Evolutionary conservation across 2,329 filamentous ascomycete genomes (phyloP).

Genomic region (Dichotomopilus funicola): DNA sequence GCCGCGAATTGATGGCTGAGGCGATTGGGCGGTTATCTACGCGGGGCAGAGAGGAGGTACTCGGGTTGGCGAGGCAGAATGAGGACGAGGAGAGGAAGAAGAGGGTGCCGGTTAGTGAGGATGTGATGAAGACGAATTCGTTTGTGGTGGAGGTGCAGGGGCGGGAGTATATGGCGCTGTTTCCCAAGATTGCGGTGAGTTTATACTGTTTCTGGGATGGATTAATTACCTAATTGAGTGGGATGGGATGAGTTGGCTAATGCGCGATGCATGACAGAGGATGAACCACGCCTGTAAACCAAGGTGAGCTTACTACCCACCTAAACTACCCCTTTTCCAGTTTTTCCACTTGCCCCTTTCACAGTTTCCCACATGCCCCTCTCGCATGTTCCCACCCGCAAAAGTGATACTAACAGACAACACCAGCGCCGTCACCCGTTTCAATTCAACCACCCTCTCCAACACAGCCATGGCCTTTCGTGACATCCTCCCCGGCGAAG

Average conservation of each 20-base stretch:
- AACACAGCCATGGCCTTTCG: slow-evolving; percentile 22
- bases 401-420: too few relatives aligned
- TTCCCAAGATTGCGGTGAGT: slow-evolving; percentile 31
- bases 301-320: slow-evolving; percentile 25
- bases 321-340: too few relatives aligned
- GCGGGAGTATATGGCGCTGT: slow-evolving; percentile 27
- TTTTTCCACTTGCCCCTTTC: too few relatives aligned
- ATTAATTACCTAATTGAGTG: not conserved
- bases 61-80: slow-evolving; percentile 27
- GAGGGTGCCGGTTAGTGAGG: slow-evolving; percentile 24
- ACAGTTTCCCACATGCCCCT: not conserved
- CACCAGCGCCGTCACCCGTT: slow-evolving; percentile 23
- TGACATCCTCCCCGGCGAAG: slow-evolving; percentile 26
- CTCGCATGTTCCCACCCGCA: not conserved
- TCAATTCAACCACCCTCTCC: slow-evolving; percentile 20
- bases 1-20: slow-evolving; percentile 24
- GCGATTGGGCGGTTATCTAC: slow-evolving; percentile 26
- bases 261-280: slow-evolving; percentile 23
- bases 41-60: slow-evolving; percentile 18
- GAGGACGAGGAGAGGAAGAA: slow-evolving; percentile 25
- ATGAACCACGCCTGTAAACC: slow-evolving; percentile 34
- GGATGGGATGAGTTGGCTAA: too few relatives aligned
- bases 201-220: not conserved
- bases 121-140: slow-evolving; percentile 32
- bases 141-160: slow-evolving; percentile 26